Conservation (phyloP, 2,329 filamentous ascomycete species). For the Fusarium continuum region DNA sequence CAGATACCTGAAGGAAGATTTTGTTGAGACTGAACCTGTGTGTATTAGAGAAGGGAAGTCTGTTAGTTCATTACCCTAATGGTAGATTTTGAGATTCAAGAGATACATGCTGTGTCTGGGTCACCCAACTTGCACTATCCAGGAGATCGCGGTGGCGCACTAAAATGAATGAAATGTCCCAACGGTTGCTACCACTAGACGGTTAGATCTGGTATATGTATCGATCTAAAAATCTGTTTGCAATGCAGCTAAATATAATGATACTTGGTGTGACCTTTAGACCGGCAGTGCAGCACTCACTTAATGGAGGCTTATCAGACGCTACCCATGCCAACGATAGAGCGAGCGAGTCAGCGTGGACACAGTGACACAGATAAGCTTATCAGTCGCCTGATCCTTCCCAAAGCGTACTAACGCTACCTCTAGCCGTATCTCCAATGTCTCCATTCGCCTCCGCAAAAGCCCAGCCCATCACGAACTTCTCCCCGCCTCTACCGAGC, state of each 20-base stretch:
- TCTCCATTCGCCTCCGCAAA: slow-evolving; percentile 5
- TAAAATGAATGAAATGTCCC: too few relatives aligned
- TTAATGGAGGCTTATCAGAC: slow-evolving; percentile 5
- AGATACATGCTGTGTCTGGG: too few relatives aligned
- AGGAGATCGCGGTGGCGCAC: too few relatives aligned
- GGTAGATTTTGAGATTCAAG: too few relatives aligned
- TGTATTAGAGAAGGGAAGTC: accelerated
- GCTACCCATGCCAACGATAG: not conserved
- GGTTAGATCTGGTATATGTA: too few relatives aligned
- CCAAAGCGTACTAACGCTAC: not conserved
- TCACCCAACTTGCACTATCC: too few relatives aligned
- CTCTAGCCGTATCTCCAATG: slow-evolving; percentile 4
- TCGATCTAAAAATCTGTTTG: too few relatives aligned
- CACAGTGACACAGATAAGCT: slow-evolving; percentile 6
- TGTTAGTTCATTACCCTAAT: too few relatives aligned
- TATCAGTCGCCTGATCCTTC: slow-evolving; percentile 21
- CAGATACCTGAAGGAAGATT: not conserved
- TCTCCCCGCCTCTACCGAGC: slow-evolving; percentile 10
- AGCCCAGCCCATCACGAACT: slow-evolving; percentile 8
- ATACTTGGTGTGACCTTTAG: too few relatives aligned
- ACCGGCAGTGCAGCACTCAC: too few relatives aligned
- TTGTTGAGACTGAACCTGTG: accelerated
- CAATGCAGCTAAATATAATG: too few relatives aligned
- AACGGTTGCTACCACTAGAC: too few relatives aligned
- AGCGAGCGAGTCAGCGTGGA: not conserved